Evolutionary conservation across 164 flowering plant species (phyloP), one percentile per base, ranked within the genome.

Genomic region (Malania oleifera): DNA sequence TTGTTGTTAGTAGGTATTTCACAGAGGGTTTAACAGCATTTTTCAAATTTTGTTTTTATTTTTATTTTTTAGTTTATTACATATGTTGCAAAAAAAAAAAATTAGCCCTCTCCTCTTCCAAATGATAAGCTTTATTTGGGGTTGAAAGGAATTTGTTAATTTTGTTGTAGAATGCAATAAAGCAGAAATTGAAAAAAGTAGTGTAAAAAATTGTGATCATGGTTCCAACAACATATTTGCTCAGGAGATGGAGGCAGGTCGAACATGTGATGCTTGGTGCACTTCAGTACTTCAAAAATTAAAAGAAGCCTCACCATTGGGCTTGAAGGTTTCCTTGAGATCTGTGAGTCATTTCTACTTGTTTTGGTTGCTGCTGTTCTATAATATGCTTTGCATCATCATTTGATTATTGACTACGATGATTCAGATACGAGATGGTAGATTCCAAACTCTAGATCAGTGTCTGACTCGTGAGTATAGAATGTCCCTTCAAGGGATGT

Each of bases 321-420:
- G 78, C 75, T 65, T 78, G 70, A 78, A 78, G 68, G 82, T 78
- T 67, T 63, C 80, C 10, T 59, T 78, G 66, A 71, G 69, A 73
- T 78, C 82, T n/a, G 80, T 78, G 49, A 67, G 82, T 71, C 34
- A 39, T 40, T 25, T 48, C 1, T 37, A 23, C 0, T 48, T 15
- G 13, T 52, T 3, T 1, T 12, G 4, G 8, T 22, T 28, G 11
- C 37, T 40, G 23, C 12, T 35, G 8, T 38, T 5, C 10, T 22
- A 28, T 44, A 2, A 38, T 39, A 22, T 50, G 9, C 15, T 50
- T 8, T 1, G 15, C 23, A 23, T 50, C 55, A 52, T 28, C 37
- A 52, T 1, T 17, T 17, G 14, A 20, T 26, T 5, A 2, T 57
- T 15, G 29, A 28, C 37, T 40, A 41, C 20, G 34, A 19, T 41